Evolutionary conservation across 2,329 filamentous ascomycete genomes (phyloP).

Genomic region (Exophiala sp.): DNA sequence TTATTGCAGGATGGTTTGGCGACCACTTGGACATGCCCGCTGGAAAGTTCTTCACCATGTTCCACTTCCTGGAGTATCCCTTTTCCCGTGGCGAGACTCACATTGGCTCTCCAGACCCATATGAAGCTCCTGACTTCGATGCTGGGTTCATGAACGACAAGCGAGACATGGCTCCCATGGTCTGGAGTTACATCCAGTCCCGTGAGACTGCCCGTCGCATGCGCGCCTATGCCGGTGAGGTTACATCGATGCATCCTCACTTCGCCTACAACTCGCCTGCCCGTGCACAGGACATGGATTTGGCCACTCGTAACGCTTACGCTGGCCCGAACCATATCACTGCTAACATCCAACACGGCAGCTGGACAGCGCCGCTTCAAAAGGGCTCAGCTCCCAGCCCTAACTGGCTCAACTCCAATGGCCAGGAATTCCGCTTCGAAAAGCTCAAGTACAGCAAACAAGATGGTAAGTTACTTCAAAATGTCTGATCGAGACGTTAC

Average conservation of each 20-base stretch:
- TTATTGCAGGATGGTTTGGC: conserved; percentile 61
- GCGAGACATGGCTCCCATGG: conserved; percentile 78
- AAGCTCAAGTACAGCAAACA: conserved; percentile 59
- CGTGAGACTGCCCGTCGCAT: conserved; percentile 75
- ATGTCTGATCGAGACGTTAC: not conserved
- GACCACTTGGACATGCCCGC: conserved; percentile 62
- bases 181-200: conserved; percentile 80
- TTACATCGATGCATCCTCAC: conserved; percentile 64
- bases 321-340: conserved; percentile 69
- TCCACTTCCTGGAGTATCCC: conserved; percentile 66
- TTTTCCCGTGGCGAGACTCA: conserved; percentile 71
- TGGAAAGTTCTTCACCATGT: conserved; percentile 80
- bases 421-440: conserved; percentile 42
- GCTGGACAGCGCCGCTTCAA: conserved; percentile 63
- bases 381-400: conserved; percentile 50
- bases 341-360: conserved; percentile 69
- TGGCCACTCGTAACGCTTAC: conserved; percentile 71
- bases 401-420: conserved; percentile 61
- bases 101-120: conserved; percentile 68
- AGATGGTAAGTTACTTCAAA: conserved; percentile 29
- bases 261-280: conserved; percentile 69
- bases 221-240: conserved; percentile 74
- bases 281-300: conserved; percentile 67
- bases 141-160: conserved; percentile 83
- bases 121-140: conserved; percentile 73